Base-by-base conservation (phyloP, 108 stramenopile species). In the Aurantiochytrium sp. region DNA sequence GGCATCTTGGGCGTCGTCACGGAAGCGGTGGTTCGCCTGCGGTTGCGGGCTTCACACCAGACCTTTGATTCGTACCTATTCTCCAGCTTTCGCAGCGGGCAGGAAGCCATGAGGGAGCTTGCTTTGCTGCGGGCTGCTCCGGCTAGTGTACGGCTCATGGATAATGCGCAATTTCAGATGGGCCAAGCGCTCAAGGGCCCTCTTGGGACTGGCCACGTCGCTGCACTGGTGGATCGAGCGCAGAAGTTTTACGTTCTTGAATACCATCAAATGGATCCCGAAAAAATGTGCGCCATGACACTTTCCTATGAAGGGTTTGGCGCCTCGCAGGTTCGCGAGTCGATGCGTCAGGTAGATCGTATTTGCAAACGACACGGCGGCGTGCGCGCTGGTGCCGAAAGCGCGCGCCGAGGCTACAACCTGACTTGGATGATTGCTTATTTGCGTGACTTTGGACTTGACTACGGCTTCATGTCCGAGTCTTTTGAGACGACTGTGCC, bases 341-440 rank as follows among this genome's bases (percentile, higher is more conserved):
- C 49, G 19, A 53, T 53, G 51, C 45, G 76, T 12, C 49, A 91
- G 42, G 90, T 97, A 5, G 72, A 91, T 18, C 87, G 89, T 18
- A 57, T 96, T 5, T 91, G 94, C 3, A 25, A 72, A 8, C 60
- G 53, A 23, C 89, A 95, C 88, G 96, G 96, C 44, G 97, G 97
- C 14, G 88, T 96, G 35, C 72, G 88, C 5, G 94, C 96, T 35
- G 97, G 97, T n/a, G 88, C 93, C 16, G 90, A 60, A 44, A 92
- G 95, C 88, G 97, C 96, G 0, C 94, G 93, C 58, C 91, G 96
- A 23, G 97, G 97, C 10, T 98, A 98, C 89, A 94, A 97, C 87
- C 92, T 98, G 49, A 98, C 97, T 23, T 98, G 95, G 72, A 95
- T 96, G 87, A 98, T 98, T 87, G 97, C 97, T 12, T 97, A 97